Conservation (phyloP, 306 rosid genomes). For the Vigna trinervia region DNA sequence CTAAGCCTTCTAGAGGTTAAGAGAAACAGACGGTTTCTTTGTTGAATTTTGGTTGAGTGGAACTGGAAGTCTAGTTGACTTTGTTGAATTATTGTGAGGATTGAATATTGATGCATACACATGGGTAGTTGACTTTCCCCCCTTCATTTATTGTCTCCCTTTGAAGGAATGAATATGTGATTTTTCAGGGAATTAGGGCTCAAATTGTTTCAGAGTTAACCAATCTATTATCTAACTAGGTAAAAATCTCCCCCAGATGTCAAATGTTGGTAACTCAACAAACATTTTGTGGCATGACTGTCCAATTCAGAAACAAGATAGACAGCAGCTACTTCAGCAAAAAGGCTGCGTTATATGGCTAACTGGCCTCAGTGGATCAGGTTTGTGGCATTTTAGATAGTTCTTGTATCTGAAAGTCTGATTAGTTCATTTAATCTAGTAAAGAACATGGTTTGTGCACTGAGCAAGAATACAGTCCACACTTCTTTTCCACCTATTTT, state of each 20-base stretch:
- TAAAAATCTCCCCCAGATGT: slow-evolving; percentile 52
- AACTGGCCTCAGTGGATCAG: slow-evolving; percentile 99
- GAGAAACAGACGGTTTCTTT: slow-evolving; percentile 7
- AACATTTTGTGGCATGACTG: slow-evolving; percentile 90
- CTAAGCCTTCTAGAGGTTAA: neutral
- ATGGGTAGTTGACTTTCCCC: slow-evolving; percentile 14
- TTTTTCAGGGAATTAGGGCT: slow-evolving; percentile 33
- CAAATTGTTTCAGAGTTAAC: slow-evolving; percentile 43
- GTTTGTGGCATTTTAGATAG: slow-evolving; percentile 55
- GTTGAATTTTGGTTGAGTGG: slow-evolving; percentile 27
- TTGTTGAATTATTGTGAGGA: neutral
- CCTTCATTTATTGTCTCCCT: slow-evolving; percentile 9
- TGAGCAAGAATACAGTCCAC: neutral
- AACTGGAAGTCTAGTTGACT: slow-evolving; percentile 34
- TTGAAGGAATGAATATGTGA: slow-evolving; percentile 16
- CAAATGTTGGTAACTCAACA: slow-evolving; percentile 71
- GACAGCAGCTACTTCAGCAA: slow-evolving; percentile 84
- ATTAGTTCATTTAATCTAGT: slow-evolving; percentile 35
- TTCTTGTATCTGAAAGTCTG: slow-evolving; percentile 10
- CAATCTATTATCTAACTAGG: slow-evolving; percentile 59
- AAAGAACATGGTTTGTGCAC: slow-evolving; percentile 1
- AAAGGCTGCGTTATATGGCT: slow-evolving; percentile 98
- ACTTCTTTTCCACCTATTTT: neutral
- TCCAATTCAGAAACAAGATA: slow-evolving; percentile 74
- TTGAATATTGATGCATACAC: slow-evolving; percentile 17